These are phyloP conservation scores for Stagonosporopsis rhizophila DNA, from an alignment of 2,329 filamentous ascomycete species.

Conservation along the genomic window DNA sequence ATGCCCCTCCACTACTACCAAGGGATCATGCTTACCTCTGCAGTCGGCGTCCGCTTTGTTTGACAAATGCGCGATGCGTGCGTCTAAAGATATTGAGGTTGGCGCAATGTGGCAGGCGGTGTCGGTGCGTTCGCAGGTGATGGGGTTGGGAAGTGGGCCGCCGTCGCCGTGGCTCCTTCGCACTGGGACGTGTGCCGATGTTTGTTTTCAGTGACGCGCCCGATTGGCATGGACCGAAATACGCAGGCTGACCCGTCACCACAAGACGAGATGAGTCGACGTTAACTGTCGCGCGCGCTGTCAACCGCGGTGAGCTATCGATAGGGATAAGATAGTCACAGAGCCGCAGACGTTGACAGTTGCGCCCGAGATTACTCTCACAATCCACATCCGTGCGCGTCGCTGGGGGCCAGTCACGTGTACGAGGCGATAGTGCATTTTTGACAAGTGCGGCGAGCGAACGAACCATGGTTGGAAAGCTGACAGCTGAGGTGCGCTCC, in stretches of 20 bases:
- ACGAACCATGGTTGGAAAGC: slow-evolving; percentile 3
- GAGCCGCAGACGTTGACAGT: slow-evolving; percentile 16
- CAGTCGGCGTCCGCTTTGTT: background rate
- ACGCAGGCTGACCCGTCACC: background rate
- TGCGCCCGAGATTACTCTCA: slow-evolving; percentile 19
- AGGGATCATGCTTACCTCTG: slow-evolving; percentile 15
- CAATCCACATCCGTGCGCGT: slow-evolving; percentile 21
- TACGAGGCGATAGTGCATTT: slow-evolving; percentile 12
- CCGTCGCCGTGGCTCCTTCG: slow-evolving; percentile 12
- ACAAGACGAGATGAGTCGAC: slow-evolving; percentile 13
- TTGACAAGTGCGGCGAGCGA: slow-evolving; percentile 14
- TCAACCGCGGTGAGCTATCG: slow-evolving; percentile 21
- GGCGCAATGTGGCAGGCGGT: slow-evolving; percentile 19
- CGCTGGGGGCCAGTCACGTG: slow-evolving; percentile 16
- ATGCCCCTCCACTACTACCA: slow-evolving; percentile 13
- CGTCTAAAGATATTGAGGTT: slow-evolving; percentile 10
- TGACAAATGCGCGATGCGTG: slow-evolving; percentile 8
- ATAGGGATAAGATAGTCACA: slow-evolving; percentile 18
- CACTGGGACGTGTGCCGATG: slow-evolving; percentile 14
- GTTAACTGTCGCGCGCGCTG: slow-evolving; percentile 12
- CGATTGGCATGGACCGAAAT: slow-evolving; percentile 15
- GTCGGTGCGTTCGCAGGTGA: slow-evolving; percentile 21
- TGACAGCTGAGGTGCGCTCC: slow-evolving; percentile 2
- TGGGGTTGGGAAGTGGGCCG: slow-evolving; percentile 23
- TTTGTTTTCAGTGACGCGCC: slow-evolving; percentile 24